Conservation (phyloP, 148 eudicot species). For the Drosera capensis region DNA sequence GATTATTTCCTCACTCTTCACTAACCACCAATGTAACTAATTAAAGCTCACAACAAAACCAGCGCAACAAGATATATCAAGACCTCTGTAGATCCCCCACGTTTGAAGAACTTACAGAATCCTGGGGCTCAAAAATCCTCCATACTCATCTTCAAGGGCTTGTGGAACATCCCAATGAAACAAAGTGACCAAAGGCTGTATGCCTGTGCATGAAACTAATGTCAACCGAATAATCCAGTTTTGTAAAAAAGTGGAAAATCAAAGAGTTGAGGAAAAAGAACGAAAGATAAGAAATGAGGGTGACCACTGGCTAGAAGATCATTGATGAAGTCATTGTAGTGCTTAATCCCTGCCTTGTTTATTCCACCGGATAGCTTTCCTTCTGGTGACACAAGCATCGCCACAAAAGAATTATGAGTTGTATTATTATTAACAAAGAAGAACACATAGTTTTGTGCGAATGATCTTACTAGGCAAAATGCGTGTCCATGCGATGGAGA, state of each 20-base stretch:
- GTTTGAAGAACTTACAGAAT: conserved; percentile 36
- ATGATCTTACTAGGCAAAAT: no score
- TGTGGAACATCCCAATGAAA: conserved; percentile 37
- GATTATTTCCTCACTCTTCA: no score
- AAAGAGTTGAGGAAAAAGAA: no score
- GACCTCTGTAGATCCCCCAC: not conserved
- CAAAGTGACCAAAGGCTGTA: conserved; percentile 30
- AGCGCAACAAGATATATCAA: not conserved
- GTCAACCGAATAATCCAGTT: no score
- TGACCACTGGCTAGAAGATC: conserved; percentile 22
- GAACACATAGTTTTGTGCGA: no score
- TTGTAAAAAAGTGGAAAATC: no score
- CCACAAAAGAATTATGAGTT: no score
- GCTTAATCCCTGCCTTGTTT: conserved; percentile 31
- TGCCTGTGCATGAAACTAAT: conserved; percentile 11
- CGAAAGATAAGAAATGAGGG: not conserved
- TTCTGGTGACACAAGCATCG: conserved; percentile 18
- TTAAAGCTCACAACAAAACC: not conserved
- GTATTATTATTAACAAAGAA: no score
- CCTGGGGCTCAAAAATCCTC: conserved; percentile 25
- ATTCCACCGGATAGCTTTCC: conserved; percentile 35
- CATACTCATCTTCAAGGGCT: conserved; percentile 27
- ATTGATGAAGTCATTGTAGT: conserved; percentile 43
- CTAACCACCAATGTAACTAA: no score
- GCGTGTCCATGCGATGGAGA: no score